These are phyloP conservation scores for Candida palmyrensis DNA, from an alignment of 805 yeast genomes.

Conservation along the genomic window DNA sequence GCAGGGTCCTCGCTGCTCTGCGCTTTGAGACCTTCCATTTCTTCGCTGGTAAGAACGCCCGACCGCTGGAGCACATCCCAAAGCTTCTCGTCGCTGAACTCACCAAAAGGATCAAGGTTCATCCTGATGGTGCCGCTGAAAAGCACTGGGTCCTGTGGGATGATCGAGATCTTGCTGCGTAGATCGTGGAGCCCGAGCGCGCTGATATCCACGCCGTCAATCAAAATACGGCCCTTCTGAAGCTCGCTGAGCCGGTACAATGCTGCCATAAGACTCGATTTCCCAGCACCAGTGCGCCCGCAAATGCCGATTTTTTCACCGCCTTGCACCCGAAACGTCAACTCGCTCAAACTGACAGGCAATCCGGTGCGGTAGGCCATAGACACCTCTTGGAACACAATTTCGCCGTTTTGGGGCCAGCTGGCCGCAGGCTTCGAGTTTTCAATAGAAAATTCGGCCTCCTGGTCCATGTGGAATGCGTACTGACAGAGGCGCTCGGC, in stretches of 20 bases:
- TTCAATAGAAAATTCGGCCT: slow-evolving; percentile 48
- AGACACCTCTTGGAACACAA: slow-evolving; percentile 44
- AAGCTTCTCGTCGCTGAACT: slow-evolving; percentile 43
- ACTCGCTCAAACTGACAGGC: slow-evolving; percentile 51
- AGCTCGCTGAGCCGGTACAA: slow-evolving; percentile 53
- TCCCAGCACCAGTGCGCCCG: slow-evolving; percentile 91
- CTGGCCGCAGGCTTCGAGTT: slow-evolving; percentile 28
- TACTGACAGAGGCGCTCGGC: slow-evolving; percentile 33
- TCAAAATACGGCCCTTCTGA: slow-evolving; percentile 41
- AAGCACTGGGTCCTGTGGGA: slow-evolving; percentile 69
- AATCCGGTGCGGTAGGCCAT: slow-evolving; percentile 57
- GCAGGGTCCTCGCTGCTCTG: too few species aligned
- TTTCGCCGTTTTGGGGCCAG: slow-evolving; percentile 50
- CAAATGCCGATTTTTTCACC: slow-evolving; percentile 77
- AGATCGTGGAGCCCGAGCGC: slow-evolving; percentile 48
- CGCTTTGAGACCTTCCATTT: slow-evolving; percentile 18
- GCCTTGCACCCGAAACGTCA: slow-evolving; percentile 41
- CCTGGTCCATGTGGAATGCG: slow-evolving; percentile 59
- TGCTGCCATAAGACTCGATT: slow-evolving; percentile 63
- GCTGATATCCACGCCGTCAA: slow-evolving; percentile 56
- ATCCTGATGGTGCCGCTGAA: slow-evolving; percentile 54
- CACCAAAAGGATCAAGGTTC: slow-evolving; percentile 60
- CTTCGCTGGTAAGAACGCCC: slow-evolving; percentile 42
- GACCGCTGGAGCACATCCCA: slow-evolving; percentile 59
- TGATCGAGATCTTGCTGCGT: slow-evolving; percentile 57